These are phyloP conservation scores for Aspergillus alliaceus DNA, from an alignment of 2,329 filamentous ascomycete species.

Conservation along the genomic window DNA sequence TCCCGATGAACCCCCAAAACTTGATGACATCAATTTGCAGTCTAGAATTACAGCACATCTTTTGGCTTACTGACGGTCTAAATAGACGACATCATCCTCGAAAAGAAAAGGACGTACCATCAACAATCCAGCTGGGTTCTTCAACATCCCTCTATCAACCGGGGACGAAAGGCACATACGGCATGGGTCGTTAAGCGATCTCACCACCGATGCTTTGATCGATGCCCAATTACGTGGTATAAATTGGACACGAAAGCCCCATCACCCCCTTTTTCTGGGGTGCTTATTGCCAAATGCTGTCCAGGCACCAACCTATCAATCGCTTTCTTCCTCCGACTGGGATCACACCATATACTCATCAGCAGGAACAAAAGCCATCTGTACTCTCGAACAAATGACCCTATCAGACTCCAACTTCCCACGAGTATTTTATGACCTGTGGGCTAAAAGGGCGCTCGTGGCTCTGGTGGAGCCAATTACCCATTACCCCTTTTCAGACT, in stretches of 20 bases:
- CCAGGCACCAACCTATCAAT: background rate
- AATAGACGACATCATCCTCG: background rate
- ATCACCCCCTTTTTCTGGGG: background rate
- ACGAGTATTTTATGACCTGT: background rate
- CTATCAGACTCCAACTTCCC: background rate
- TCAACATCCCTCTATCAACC: background rate
- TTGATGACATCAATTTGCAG: background rate
- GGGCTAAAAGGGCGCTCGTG: background rate
- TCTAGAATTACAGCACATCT: background rate
- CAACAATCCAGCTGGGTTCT: background rate
- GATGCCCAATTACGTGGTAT: background rate
- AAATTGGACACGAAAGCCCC: background rate
- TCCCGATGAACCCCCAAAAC: background rate
- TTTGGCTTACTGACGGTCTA: background rate
- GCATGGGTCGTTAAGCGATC: background rate
- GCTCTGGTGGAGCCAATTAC: background rate
- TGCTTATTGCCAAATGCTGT: background rate
- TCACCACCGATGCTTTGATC: background rate
- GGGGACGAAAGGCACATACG: background rate
- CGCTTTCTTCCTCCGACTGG: background rate
- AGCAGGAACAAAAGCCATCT: background rate
- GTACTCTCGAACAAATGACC: background rate
- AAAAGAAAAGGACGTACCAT: background rate
- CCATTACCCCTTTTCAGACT: background rate
- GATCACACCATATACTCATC: conserved; percentile 1